A percentile compares a stretch with the other conserved stretches of the same genome.
These are phyloP conservation scores for Trametes cubensis DNA, from an alignment of 768 basidiomycete genomes.

Conservation along the genomic window DNA sequence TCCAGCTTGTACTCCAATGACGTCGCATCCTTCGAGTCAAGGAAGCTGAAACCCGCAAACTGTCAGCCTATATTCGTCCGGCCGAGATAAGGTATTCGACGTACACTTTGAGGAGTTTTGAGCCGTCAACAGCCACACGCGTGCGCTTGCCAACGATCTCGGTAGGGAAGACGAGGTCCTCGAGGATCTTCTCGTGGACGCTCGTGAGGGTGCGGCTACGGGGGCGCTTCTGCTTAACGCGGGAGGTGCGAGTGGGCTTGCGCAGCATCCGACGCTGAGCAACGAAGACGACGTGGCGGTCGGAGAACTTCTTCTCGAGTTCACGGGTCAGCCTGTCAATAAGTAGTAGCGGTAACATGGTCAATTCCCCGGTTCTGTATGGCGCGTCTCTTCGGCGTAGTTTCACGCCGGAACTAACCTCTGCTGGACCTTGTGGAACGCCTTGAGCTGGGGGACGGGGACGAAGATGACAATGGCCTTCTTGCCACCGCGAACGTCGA, in stretches of 20 bases:
- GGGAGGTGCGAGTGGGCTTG: constrained; percentile 93
- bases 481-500: constrained; percentile 98
- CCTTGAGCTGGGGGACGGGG: constrained; percentile 95
- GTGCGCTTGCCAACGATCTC: constrained; percentile 99
- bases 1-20: constrained; percentile 99
- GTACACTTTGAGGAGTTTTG: constrained; percentile 96
- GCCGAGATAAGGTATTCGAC: constrained; percentile 39
- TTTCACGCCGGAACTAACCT: constrained; percentile 55
- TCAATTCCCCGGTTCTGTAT: neutral
- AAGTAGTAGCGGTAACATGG: neutral
- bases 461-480: constrained; percentile 99
- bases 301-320: constrained; percentile 99
- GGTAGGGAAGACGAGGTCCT: constrained; percentile 98
- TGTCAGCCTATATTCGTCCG: constrained; percentile 14
- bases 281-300: constrained; percentile 98
- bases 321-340: constrained; percentile 87
- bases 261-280: constrained; percentile 98
- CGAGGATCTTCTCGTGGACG: constrained; percentile 97
- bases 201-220: constrained; percentile 95
- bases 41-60: constrained; percentile 59
- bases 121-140: constrained; percentile 89
- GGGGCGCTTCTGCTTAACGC: constrained; percentile 94
- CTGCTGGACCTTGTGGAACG: constrained; percentile 97
- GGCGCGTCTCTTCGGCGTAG: neutral
- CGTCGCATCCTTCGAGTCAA: constrained; percentile 97